Evolutionary conservation across 2,329 filamentous ascomycete species (phyloP).

Genomic region (Calonectria honghensis): DNA sequence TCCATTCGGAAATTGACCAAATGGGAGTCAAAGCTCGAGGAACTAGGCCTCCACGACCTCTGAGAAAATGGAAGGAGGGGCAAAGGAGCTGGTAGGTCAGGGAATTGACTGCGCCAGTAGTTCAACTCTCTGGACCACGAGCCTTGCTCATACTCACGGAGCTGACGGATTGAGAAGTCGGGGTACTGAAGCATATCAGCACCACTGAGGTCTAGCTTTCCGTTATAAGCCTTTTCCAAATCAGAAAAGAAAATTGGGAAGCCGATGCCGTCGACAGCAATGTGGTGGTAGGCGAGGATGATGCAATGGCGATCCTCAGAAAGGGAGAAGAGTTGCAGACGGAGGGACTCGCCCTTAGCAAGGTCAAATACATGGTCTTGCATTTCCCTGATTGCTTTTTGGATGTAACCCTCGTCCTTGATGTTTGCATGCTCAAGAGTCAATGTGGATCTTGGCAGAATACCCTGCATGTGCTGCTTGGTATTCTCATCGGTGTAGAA

Average conservation of each 20-base stretch:
- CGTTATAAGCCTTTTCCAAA: not conserved
- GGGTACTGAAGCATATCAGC: conserved; percentile 1
- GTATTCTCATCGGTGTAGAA: conserved; percentile 1
- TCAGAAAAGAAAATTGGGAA: conserved; percentile 4
- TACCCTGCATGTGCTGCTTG: conserved; percentile 13
- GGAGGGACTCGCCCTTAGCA: not conserved
- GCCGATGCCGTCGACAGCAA: conserved; percentile 11
- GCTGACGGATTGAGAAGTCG: conserved; percentile 1
- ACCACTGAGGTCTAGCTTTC: not conserved
- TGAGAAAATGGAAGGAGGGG: conserved; percentile 34
- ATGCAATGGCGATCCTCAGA: conserved; percentile 13
- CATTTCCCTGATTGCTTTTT: conserved; percentile 14
- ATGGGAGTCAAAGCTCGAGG: conserved; percentile 17
- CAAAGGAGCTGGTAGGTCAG: conserved; percentile 17
- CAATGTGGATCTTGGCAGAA: not conserved
- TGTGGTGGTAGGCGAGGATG: conserved; percentile 12
- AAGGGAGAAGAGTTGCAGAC: not conserved
- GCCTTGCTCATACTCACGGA: conserved; percentile 10
- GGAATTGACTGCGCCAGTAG: conserved; percentile 38
- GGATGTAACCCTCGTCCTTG: not conserved
- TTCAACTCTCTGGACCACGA: conserved; percentile 15
- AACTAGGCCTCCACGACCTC: conserved; percentile 22
- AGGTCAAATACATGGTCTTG: conserved; percentile 1
- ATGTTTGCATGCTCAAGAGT: not conserved
- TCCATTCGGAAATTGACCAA: not conserved